Conservation (phyloP, 1,284 basidiomycete genomes). For the Hemileia vastatrix region DNA sequence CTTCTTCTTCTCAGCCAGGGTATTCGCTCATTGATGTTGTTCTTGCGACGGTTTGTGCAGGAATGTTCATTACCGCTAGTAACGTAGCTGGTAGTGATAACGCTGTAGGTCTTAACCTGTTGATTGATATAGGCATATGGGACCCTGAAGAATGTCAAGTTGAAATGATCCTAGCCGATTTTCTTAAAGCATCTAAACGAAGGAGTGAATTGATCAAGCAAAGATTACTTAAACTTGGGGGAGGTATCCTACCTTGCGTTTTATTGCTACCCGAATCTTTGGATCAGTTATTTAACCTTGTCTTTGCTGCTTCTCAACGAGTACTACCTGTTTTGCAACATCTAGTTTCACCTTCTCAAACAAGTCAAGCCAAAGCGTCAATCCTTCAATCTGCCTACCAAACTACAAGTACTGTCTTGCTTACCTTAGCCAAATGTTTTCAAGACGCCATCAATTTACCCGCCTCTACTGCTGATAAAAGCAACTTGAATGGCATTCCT, state of each 20-base stretch:
- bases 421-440: constrained; percentile 54
- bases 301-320: constrained; percentile 45
- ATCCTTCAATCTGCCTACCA: constrained; percentile 35
- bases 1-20: constrained; percentile 27
- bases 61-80: constrained; percentile 46
- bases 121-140: constrained; percentile 18
- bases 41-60: constrained; percentile 28
- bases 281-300: constrained; percentile 40
- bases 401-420: constrained; percentile 52
- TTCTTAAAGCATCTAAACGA: constrained; percentile 45
- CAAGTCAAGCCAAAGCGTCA: constrained; percentile 38
- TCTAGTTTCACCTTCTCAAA: constrained; percentile 31
- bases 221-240: constrained; percentile 42
- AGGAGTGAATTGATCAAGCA: constrained; percentile 44
- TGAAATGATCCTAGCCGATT: constrained; percentile 25
- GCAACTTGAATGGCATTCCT: constrained; percentile 45
- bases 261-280: constrained; percentile 50
- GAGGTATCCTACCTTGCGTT: constrained; percentile 48
- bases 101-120: constrained; percentile 30
- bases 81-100: constrained; percentile 39
- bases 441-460: constrained; percentile 47
- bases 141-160: constrained; percentile 5
- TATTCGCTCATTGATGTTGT: constrained; percentile 21
- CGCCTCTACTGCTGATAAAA: constrained; percentile 28
- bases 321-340: constrained; percentile 24